A percentile compares a stretch with the other conserved stretches of the same genome.
phyloP scores from a whole-genome alignment of 768 basidiomycete genomes.

The Brasilioporus rufonigricans region DNA sequence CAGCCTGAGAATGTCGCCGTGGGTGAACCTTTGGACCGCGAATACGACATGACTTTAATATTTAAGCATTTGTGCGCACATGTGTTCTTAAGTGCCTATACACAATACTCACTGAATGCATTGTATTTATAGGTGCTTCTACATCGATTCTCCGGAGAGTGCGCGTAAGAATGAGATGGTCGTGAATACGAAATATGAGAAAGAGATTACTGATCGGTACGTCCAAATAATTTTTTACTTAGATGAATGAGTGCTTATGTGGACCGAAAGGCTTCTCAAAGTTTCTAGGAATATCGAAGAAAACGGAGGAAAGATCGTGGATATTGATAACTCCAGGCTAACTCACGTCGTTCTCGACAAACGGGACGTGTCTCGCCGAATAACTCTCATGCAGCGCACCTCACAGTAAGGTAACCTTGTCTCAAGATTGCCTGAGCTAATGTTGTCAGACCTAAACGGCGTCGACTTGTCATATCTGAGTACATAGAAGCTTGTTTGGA shows the following conservation, averaged over 20 bases:
- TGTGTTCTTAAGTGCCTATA: background rate
- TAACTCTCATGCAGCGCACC: constrained; percentile 67
- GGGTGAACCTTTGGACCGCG: constrained; percentile 73
- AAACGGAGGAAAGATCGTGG: constrained; percentile 73
- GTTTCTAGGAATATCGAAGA: constrained; percentile 51
- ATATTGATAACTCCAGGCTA: constrained; percentile 71
- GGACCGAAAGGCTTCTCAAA: constrained; percentile 48
- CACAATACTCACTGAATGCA: background rate
- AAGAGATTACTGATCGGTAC: constrained; percentile 54
- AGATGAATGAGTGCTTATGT: background rate
- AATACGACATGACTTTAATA: constrained; percentile 76
- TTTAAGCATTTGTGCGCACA: constrained; percentile 76
- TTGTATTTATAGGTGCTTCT: constrained; percentile 64
- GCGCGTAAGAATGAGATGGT: constrained; percentile 63
- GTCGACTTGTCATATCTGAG: constrained; percentile 73
- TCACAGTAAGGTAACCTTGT: constrained; percentile 51
- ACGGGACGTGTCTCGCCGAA: constrained; percentile 71
- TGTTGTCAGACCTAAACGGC: constrained; percentile 66
- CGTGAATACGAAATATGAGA: constrained; percentile 52
- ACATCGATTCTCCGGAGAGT: constrained; percentile 80
- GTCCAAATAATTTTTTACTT: constrained; percentile 12
- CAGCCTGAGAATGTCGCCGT: constrained; percentile 47
- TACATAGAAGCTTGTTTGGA: constrained; percentile 79
- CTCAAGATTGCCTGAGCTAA: constrained; percentile 9
- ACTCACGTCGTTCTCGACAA: constrained; percentile 88